These are phyloP conservation scores for Chaetomiaceae sp. DNA, from an alignment of 2,329 filamentous ascomycete species.

Conservation along the genomic window DNA sequence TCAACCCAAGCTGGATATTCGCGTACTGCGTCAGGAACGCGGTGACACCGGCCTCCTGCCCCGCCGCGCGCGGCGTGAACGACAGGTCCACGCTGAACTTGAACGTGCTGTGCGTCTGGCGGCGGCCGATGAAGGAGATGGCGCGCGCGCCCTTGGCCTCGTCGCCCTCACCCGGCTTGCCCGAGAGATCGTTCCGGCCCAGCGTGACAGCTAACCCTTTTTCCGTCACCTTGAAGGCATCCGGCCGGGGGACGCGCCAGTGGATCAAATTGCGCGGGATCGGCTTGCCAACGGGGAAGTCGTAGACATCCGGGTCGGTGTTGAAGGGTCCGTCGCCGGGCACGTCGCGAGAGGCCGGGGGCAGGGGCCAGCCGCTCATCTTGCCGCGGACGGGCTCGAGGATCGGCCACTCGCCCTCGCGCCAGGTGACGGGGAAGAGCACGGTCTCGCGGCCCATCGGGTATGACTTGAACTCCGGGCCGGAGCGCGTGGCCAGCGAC, in stretches of 20 bases:
- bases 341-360: slow-evolving; percentile 28
- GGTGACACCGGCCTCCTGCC: slow-evolving; percentile 30
- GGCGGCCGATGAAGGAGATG: slow-evolving; percentile 28
- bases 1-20: slow-evolving; percentile 30
- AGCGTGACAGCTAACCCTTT: slow-evolving; percentile 26
- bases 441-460: slow-evolving; percentile 52
- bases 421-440: slow-evolving; percentile 43
- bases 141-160: slow-evolving; percentile 22
- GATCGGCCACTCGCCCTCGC: slow-evolving; percentile 42
- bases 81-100: slow-evolving; percentile 28
- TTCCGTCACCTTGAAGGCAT: slow-evolving; percentile 21
- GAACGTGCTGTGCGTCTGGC: slow-evolving; percentile 31
- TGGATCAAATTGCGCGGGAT: slow-evolving; percentile 29
- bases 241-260: slow-evolving; percentile 29
- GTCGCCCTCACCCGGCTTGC: slow-evolving; percentile 11
- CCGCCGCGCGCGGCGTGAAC: slow-evolving; percentile 22
- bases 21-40: slow-evolving; percentile 30
- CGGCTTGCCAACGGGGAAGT: slow-evolving; percentile 33
- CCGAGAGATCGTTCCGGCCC: slow-evolving; percentile 26
- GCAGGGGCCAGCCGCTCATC: slow-evolving; percentile 39
- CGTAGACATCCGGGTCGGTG: slow-evolving; percentile 37
- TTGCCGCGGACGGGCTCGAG: slow-evolving; percentile 36
- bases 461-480: slow-evolving; percentile 36
- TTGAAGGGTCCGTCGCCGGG: slow-evolving; percentile 38
- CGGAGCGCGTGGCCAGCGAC: slow-evolving; percentile 40